Percentiles rank a stretch among this genome's conserved stretches.
Evolutionary conservation across 177 flowering plant genomes (phyloP).

Genomic region (Vitis hybrid): DNA sequence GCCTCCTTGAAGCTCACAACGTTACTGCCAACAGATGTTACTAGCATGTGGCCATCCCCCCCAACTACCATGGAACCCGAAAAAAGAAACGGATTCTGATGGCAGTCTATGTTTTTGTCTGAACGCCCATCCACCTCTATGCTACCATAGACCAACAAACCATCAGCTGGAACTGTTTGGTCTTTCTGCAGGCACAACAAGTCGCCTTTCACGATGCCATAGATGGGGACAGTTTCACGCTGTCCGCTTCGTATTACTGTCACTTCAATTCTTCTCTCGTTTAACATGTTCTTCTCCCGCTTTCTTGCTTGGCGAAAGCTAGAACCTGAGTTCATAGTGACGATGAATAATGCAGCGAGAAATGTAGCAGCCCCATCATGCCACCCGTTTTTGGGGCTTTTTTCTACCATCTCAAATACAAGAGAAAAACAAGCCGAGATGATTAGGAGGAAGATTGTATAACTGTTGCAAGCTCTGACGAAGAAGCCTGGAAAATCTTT

Average conservation of each 20-base stretch:
- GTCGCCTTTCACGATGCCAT: constrained; percentile 18
- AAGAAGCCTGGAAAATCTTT: constrained; percentile 2
- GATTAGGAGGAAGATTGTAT: constrained; percentile 15
- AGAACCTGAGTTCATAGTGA: neutral
- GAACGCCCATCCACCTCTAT: constrained; percentile 16
- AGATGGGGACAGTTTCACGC: neutral
- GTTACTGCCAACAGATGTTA: constrained; percentile 11
- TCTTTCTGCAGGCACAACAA: constrained; percentile 13
- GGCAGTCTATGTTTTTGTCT: constrained; percentile 2
- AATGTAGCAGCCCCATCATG: constrained; percentile 17
- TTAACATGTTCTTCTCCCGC: neutral
- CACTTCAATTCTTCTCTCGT: neutral
- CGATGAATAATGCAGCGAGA: neutral
- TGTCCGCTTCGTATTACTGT: constrained; percentile 9
- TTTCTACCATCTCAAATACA: constrained; percentile 2
- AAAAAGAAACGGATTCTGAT: constrained; percentile 18
- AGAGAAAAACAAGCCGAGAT: constrained; percentile 17
- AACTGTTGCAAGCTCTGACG: constrained; percentile 2
- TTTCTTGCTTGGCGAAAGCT: constrained; percentile 5
- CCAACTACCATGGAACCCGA: constrained; percentile 15
- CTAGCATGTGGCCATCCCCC: constrained; percentile 20
- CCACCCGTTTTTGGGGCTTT: constrained; percentile 21
- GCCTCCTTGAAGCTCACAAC: neutral
- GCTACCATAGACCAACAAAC: constrained; percentile 14
- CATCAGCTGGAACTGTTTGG: constrained; percentile 23